Conservation (phyloP, 306 rosid species). For the Casuarina equisetifolia region DNA sequence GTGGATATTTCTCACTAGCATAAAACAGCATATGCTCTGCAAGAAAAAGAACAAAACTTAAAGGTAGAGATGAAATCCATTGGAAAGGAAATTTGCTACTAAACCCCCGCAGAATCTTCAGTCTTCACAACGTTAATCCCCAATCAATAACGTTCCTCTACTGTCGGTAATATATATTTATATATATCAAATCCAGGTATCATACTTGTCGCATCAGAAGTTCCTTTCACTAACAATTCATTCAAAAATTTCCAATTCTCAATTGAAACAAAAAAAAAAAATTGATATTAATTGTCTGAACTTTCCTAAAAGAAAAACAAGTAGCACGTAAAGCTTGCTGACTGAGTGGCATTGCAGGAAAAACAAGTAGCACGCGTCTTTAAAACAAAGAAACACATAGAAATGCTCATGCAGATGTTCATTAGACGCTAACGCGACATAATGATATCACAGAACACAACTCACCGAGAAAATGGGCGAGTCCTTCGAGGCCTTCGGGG, state of each 20-base stretch:
- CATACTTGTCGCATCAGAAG: neutral
- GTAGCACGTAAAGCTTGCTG: neutral
- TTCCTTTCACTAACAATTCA: neutral
- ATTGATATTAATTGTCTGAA: neutral
- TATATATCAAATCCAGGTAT: neutral
- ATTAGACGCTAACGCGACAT: neutral
- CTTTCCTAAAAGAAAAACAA: neutral
- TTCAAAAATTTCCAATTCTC: neutral
- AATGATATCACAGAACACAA: neutral
- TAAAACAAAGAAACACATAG: neutral
- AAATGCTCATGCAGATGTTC: neutral
- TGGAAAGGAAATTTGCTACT: neutral
- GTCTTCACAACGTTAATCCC: neutral
- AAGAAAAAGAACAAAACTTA: conserved; percentile 20
- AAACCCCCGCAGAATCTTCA: neutral
- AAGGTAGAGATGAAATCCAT: conserved; percentile 10
- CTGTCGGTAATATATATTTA: neutral
- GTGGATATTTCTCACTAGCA: conserved; percentile 96
- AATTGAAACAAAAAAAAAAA: neutral
- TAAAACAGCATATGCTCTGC: conserved; percentile 97
- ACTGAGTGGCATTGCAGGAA: neutral
- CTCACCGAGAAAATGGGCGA: conserved; percentile 92
- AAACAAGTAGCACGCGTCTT: neutral
- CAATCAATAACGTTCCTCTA: neutral
- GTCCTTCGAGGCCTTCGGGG: conserved; percentile 89